Evolutionary conservation across 2,329 filamentous ascomycete species (phyloP).

Genomic region (Pyrenophora graminea): DNA sequence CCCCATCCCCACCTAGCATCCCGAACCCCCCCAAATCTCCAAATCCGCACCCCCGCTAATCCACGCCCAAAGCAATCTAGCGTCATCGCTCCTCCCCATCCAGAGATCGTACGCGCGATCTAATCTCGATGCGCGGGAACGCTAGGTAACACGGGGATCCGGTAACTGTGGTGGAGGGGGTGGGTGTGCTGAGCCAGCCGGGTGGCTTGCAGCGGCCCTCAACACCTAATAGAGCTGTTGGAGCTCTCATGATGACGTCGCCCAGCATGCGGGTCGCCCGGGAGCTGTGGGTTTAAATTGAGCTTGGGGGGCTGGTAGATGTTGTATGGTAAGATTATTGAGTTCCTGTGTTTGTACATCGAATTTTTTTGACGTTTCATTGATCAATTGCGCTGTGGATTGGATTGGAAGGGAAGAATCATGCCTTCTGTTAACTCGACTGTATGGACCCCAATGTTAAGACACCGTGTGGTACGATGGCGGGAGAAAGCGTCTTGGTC

Average conservation of each 20-base stretch:
- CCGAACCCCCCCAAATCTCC: too few species aligned
- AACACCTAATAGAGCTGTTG: conserved; percentile 17
- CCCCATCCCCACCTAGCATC: too few species aligned
- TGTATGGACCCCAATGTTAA: neutral
- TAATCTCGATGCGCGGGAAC: conserved; percentile 6
- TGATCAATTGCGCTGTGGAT: neutral
- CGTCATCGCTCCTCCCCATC: neutral
- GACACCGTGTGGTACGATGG: too few species aligned
- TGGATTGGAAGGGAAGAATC: neutral
- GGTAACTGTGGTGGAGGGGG: neutral
- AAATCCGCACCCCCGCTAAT: neutral
- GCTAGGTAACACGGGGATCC: neutral
- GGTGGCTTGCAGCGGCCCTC: conserved; percentile 8
- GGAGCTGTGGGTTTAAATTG: neutral
- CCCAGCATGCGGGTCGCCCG: neutral
- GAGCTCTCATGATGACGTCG: conserved; percentile 27
- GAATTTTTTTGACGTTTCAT: neutral
- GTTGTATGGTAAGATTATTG: neutral
- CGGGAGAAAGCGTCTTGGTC: neutral
- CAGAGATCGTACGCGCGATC: neutral
- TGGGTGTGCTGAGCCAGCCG: neutral
- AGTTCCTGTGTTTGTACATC: too few species aligned
- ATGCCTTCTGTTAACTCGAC: conserved; percentile 13
- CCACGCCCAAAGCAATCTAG: neutral
- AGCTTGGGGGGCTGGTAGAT: too few species aligned